Evolutionary conservation across 148 eudicot species (phyloP).

Genomic region (Fagopyrum homotropicum): DNA sequence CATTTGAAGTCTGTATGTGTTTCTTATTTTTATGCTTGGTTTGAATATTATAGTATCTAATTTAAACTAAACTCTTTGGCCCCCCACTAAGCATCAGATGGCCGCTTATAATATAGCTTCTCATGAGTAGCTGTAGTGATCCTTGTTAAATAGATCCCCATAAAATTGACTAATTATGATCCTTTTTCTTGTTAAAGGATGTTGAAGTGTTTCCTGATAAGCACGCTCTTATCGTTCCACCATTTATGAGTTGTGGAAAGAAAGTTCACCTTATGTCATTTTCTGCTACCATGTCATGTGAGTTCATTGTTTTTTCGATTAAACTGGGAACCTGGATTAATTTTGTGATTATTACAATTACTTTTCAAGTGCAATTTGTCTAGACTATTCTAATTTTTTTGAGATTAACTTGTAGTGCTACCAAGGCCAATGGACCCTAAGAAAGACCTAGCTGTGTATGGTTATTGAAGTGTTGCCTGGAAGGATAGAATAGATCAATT

Average conservation of each 20-base stretch:
- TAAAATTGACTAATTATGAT: too few relatives aligned
- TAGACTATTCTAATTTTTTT: constrained; percentile 1
- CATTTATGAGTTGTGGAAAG: constrained; percentile 54
- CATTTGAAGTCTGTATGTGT: background rate
- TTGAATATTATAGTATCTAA: background rate
- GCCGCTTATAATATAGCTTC: background rate
- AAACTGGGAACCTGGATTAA: background rate
- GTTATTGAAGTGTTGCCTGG: constrained; percentile 71
- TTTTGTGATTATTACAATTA: background rate
- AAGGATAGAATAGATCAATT: constrained; percentile 54
- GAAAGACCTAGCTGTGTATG: constrained; percentile 68
- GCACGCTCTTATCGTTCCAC: constrained; percentile 68
- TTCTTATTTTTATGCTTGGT: background rate
- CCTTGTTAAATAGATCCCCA: background rate
- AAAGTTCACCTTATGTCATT: constrained; percentile 46
- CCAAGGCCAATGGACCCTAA: constrained; percentile 77
- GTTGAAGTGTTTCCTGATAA: constrained; percentile 55
- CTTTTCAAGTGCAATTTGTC: constrained; percentile 1
- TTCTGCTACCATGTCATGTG: constrained; percentile 56
- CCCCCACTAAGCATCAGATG: background rate
- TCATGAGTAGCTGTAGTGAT: background rate
- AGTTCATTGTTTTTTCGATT: constrained; percentile 12
- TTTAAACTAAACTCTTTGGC: background rate
- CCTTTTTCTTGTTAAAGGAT: constrained; percentile 27
- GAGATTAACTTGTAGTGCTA: constrained; percentile 30